Base-by-base conservation (phyloP, 768 basidiomycete genomes). In the Obba rivulosa region DNA sequence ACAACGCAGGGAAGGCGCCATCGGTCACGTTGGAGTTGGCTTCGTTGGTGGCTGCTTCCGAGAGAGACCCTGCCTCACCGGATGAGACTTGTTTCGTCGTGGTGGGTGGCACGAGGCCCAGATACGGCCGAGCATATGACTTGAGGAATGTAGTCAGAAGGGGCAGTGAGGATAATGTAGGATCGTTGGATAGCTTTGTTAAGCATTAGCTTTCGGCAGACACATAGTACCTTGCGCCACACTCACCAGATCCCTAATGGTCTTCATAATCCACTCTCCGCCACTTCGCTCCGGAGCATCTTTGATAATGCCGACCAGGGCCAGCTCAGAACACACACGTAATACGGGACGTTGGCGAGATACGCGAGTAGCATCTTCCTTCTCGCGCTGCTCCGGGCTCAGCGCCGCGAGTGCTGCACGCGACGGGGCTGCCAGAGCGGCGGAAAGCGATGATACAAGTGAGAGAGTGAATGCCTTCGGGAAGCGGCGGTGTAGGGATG, bases 81-180 rank as follows among this genome's bases (percentile, higher is more conserved):
- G 75, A 64, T 1, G 79, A 64, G 53, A 83, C 74, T 64, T 87
- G 88, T 58, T 82, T 88, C 18, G 70, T 66, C 14, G 69, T 62
- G 17, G 72, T 31, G 4, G 65, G 74, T 1, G 84, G 78, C 0
- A 67, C 66, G 44, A 90, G 74, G n/a, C 94, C 92, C 41, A 97
- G 81, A 66, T 83, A 99, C 0, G 91, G 87, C 7, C 83, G 77
- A 7, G 86, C 81, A 63, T 92, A 96, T n/a, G 87, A 80, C 65
- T 96, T 98, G 54, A 97, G 79, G 64, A 98, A 98, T 0, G 87
- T 92, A 8, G 90, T 79, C 25, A 97, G 77, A 39, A 99, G 74
- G 0, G 96, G 96, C 17, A 98, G 70, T 7, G 95, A 96, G 10
- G 85, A 87, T 34, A 92, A 71, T 18, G 78, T 77, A 2, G 93